Percentiles rank a stretch among this genome's conserved stretches.
phyloP scores from a whole-genome alignment of 805 yeast genomes.

The Starmerella tilneyi region DNA sequence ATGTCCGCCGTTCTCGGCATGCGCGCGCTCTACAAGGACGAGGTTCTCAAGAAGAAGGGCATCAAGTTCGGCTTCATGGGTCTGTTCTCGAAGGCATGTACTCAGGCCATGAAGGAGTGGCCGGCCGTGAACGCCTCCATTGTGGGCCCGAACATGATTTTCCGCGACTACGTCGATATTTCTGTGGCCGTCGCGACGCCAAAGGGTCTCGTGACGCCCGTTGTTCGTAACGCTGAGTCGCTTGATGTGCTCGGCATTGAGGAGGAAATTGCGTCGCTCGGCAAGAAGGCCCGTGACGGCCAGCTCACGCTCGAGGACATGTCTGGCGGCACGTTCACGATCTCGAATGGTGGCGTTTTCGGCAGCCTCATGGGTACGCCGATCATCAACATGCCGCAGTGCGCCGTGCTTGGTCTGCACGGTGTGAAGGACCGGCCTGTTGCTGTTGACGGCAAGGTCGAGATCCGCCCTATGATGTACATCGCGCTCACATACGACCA shows the following conservation, averaged over 20 bases:
- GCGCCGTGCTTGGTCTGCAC: slow-evolving; percentile 94
- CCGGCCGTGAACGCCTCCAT: slow-evolving; percentile 95
- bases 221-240: slow-evolving; percentile 93
- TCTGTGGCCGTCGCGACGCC: slow-evolving; percentile 98
- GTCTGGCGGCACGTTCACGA: slow-evolving; percentile 99
- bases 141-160: slow-evolving; percentile 64
- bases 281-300: slow-evolving; percentile 92
- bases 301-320: slow-evolving; percentile 94
- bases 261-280: slow-evolving; percentile 67
- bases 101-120: slow-evolving; percentile 84
- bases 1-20: slow-evolving; percentile 85
- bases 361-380: slow-evolving; percentile 98
- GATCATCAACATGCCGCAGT: slow-evolving; percentile 95
- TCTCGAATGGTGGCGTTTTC: slow-evolving; percentile 97
- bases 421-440: slow-evolving; percentile 97
- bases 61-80: slow-evolving; percentile 98
- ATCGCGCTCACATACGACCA: slow-evolving; percentile 96
- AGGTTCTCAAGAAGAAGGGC: slow-evolving; percentile 85
- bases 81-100: slow-evolving; percentile 85
- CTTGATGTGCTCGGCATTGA: slow-evolving; percentile 80
- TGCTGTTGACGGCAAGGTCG: slow-evolving; percentile 90
- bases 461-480: slow-evolving; percentile 98
- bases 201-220: slow-evolving; percentile 97
- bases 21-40: slow-evolving; percentile 96
- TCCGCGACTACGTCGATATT: slow-evolving; percentile 91